Percentiles rank a stretch among this genome's conserved stretches.
Evolutionary conservation across 345 rosid genomes (phyloP).

Genomic region (Cardamine resedifolia): DNA sequence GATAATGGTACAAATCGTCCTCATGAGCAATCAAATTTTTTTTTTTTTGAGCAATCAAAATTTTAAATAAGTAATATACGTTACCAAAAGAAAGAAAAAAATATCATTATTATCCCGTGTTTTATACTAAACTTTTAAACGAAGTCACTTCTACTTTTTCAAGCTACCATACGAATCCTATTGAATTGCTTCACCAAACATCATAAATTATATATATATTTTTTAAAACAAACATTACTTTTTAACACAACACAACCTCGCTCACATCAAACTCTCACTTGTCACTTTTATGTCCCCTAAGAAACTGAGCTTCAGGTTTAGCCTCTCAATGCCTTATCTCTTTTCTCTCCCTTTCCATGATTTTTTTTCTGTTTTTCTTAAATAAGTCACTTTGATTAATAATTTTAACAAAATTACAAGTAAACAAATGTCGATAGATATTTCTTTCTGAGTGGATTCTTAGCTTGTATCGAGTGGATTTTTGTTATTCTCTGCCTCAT

Average conservation of each 20-base stretch:
- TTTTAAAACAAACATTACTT: no score
- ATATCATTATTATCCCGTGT: slow-evolving; percentile 17
- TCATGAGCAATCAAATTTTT: no score
- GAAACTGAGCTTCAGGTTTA: slow-evolving; percentile 8
- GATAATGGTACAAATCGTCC: neutral
- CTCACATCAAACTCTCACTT: slow-evolving; percentile 27
- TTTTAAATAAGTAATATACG: neutral
- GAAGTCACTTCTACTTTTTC: slow-evolving; percentile 30
- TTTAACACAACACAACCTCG: slow-evolving; percentile 5
- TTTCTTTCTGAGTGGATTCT: slow-evolving; percentile 19
- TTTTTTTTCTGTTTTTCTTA: neutral
- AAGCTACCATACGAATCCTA: neutral
- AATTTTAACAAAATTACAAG: neutral
- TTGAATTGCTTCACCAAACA: slow-evolving; percentile 31
- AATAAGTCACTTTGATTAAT: neutral
- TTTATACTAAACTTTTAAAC: slow-evolving; percentile 31
- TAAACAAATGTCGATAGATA: neutral
- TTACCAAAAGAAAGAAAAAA: neutral
- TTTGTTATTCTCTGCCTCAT: slow-evolving; percentile 34
- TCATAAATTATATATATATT: neutral
- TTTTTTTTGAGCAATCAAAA: neutral
- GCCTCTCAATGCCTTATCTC: slow-evolving; percentile 8
- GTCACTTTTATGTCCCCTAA: slow-evolving; percentile 26
- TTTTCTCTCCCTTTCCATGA: neutral
- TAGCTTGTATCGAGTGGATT: slow-evolving; percentile 31